A percentile compares a stretch with the other conserved stretches of the same genome.
phyloP scores from a whole-genome alignment of 192 early-diverging fungal genomes.

The Podila clonocystis region DNA sequence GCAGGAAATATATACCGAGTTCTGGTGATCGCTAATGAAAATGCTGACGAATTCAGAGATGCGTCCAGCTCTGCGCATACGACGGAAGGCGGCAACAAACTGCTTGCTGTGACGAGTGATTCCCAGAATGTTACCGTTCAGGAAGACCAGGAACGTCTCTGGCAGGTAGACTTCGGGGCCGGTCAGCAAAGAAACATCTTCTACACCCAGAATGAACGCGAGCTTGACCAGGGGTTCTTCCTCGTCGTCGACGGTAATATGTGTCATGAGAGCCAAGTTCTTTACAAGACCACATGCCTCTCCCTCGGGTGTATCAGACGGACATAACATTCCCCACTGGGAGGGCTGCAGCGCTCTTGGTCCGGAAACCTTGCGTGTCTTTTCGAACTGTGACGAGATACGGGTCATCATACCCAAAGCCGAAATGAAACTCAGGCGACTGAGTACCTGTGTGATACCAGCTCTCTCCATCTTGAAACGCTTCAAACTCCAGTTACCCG shows the following conservation, averaged over 20 bases:
- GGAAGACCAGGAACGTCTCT: constrained; percentile 85
- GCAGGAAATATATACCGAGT: constrained; percentile 89
- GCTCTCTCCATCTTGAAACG: constrained; percentile 99
- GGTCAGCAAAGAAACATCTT: constrained; percentile 90
- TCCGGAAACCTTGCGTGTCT: constrained; percentile 96
- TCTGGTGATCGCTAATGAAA: constrained; percentile 83
- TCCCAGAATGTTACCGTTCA: constrained; percentile 96
- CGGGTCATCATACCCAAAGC: constrained; percentile 99
- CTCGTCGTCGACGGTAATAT: constrained; percentile 96
- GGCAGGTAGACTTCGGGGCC: constrained; percentile 87
- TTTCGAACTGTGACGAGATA: constrained; percentile 97
- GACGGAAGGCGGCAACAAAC: constrained; percentile 90
- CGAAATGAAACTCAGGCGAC: constrained; percentile 91
- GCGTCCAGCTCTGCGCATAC: constrained; percentile 85
- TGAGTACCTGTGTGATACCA: constrained; percentile 96
- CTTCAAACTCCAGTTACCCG: constrained; percentile 98
- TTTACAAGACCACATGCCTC: constrained; percentile 98
- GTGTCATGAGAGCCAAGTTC: constrained; percentile 98
- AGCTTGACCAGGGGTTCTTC: constrained; percentile 82
- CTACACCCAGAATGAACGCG: constrained; percentile 88
- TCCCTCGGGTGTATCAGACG: constrained; percentile 98
- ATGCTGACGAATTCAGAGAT: constrained; percentile 93
- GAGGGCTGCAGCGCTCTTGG: constrained; percentile 97
- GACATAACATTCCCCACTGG: constrained; percentile 98
- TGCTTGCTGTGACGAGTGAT: constrained; percentile 81